Conservation (phyloP, 2,329 filamentous ascomycete genomes). For the Alternaria angustiovoidea region DNA sequence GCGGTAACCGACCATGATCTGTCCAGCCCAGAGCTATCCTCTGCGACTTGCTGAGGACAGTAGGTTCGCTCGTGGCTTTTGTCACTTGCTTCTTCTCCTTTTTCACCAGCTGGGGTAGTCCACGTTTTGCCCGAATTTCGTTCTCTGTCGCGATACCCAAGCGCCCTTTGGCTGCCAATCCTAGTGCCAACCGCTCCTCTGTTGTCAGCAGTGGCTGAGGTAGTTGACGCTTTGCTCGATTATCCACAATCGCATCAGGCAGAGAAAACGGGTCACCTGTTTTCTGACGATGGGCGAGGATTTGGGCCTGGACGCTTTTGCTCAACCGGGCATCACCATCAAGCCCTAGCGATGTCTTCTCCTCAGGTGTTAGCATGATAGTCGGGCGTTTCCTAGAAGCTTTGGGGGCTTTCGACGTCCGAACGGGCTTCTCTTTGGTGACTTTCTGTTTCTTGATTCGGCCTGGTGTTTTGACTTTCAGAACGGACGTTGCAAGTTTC, state of each 20-base stretch:
- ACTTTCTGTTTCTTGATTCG: slow-evolving; percentile 7
- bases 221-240: slow-evolving; percentile 7
- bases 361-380: slow-evolving; percentile 34
- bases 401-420: slow-evolving; percentile 2
- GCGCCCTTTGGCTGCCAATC: slow-evolving; percentile 35
- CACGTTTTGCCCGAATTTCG: slow-evolving; percentile 35
- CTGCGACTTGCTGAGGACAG: slow-evolving; percentile 37
- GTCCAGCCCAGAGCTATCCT: slow-evolving; percentile 35
- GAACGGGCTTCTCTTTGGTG: slow-evolving; percentile 4
- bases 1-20: slow-evolving; percentile 34
- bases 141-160: slow-evolving; percentile 34
- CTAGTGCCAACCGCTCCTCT: slow-evolving; percentile 38
- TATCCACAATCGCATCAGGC: slow-evolving; percentile 28
- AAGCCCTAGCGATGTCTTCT: slow-evolving; percentile 36
- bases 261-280: slow-evolving; percentile 32
- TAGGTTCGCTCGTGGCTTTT: slow-evolving; percentile 22
- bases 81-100: slow-evolving; percentile 29
- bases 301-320: slow-evolving; percentile 33
- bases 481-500: slow-evolving; percentile 18
- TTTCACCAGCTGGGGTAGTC: slow-evolving; percentile 20
- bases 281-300: slow-evolving; percentile 36
- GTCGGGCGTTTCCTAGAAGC: not conserved
- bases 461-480: slow-evolving; percentile 10
- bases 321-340: slow-evolving; percentile 37
- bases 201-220: slow-evolving; percentile 35